Evolutionary conservation across 2,329 filamentous ascomycete species (phyloP), one percentile per base, ranked within the genome.

Genomic region (Aspergillus ruber): DNA sequence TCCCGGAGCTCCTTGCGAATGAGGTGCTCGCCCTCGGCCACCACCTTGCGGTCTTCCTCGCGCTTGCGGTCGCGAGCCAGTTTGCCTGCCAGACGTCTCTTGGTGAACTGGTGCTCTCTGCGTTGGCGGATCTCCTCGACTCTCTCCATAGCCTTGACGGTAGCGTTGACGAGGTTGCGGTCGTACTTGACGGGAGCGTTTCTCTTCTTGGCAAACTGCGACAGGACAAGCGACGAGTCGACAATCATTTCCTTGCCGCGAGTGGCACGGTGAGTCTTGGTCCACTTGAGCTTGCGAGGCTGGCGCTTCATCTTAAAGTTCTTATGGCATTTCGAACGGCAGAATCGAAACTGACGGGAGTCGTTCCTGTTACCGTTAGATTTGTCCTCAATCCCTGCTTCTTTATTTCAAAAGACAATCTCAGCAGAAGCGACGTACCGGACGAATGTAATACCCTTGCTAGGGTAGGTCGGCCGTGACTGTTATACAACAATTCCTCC

Each of bases 261-360:
- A 15, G 85, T 82, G 66, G 85, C 85, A 64, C 90, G 86, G 80
- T 90, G 91, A 45, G 88, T 84, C 78, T 96, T 95, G 53, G 91
- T 96, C 93, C 91, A 96, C 73, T 90, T 93, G 60, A 97, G 82
- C 73, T 96, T 95, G 68, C 91, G 84, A 32, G 91, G 90, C 74
- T 97, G 96, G 58, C 93, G 85, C 86, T 95, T 95, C 88, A 95
- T 95, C 75, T 94, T 93, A 82, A 94, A 95, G 70, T 83, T 85
- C 63, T 83, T 84, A 72, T 85, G 83, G 70, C 80, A 83, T 75
- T 83, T 83, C 42, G 73, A 78, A 43, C 82, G 78, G 73, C 83
- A 86, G 71, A 86, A 86, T 45, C 79, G 75, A 69, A 86, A 85
- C 52, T 76, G 67, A 57, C 80, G 79, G 53, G 81, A 82, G 68